These are phyloP conservation scores for Casuarina cunninghamiana DNA, from an alignment of 306 rosid species.

Conservation along the genomic window DNA sequence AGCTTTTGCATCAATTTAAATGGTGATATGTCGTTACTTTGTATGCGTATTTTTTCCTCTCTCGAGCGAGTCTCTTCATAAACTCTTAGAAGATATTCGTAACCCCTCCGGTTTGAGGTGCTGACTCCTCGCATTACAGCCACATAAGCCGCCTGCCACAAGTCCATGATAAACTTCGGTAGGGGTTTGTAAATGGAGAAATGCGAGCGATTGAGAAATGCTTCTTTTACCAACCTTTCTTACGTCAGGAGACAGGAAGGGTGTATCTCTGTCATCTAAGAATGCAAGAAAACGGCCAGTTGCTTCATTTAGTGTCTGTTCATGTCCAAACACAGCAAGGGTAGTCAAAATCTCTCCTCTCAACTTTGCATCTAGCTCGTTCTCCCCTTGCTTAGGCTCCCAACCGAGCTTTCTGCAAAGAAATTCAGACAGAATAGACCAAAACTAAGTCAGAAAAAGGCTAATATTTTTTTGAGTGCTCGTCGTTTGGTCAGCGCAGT, in stretches of 20 bases:
- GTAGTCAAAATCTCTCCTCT: conserved; percentile 91
- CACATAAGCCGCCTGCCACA: conserved; percentile 75
- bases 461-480: too few species aligned
- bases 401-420: conserved; percentile 89
- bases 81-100: conserved; percentile 73
- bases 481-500: too few species aligned
- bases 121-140: conserved; percentile 73
- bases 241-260: conserved; percentile 84
- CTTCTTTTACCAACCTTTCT: conserved; percentile 62
- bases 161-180: conserved; percentile 32
- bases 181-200: conserved; percentile 12
- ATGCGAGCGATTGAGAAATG: conserved; percentile 17
- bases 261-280: conserved; percentile 71
- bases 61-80: conserved; percentile 82
- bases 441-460: too few species aligned
- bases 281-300: conserved; percentile 71
- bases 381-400: conserved; percentile 70
- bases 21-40: conserved; percentile 46
- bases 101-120: conserved; percentile 53
- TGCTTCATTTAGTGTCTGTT: conserved; percentile 77
- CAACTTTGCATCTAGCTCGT: conserved; percentile 81
- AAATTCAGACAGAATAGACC: conserved; percentile 8
- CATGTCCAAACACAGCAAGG: conserved; percentile 74
- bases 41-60: conserved; percentile 88
- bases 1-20: conserved; percentile 1